Percentiles rank a stretch among this genome's conserved stretches.
These are phyloP conservation scores for Mortierella alpina DNA, from an alignment of 192 early-diverging fungal genomes.

Conservation along the genomic window DNA sequence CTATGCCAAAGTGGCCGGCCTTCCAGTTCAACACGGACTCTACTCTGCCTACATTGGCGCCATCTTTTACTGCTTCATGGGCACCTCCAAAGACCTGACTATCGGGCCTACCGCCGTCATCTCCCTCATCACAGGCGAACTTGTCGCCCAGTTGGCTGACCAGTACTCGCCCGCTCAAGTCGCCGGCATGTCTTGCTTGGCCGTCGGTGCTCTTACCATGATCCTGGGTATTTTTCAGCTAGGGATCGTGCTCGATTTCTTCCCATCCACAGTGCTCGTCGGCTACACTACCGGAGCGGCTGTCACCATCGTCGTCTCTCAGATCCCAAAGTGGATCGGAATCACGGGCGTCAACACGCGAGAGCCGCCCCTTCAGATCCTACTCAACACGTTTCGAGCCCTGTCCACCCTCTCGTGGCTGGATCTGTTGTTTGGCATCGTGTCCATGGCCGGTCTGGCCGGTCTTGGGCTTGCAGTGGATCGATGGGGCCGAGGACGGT, in stretches of 20 bases:
- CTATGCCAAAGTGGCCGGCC: slow-evolving; percentile 74
- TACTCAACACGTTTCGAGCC: slow-evolving; percentile 9
- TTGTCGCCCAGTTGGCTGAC: slow-evolving; percentile 10
- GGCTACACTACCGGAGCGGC: slow-evolving; percentile 90
- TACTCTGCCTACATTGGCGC: slow-evolving; percentile 74
- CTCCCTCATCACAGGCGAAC: slow-evolving; percentile 22
- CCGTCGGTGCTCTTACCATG: slow-evolving; percentile 76
- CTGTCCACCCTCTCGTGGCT: slow-evolving; percentile 22
- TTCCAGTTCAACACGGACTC: slow-evolving; percentile 76
- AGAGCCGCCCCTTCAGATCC: slow-evolving; percentile 63
- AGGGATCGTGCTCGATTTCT: slow-evolving; percentile 88
- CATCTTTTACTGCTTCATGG: slow-evolving; percentile 73
- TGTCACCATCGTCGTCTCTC: slow-evolving; percentile 68
- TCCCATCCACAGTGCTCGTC: slow-evolving; percentile 81
- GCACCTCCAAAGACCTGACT: slow-evolving; percentile 77
- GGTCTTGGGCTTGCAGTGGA: slow-evolving; percentile 12
- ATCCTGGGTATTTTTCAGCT: slow-evolving; percentile 81
- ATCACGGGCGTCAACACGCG: slow-evolving; percentile 78
- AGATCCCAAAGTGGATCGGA: slow-evolving; percentile 79
- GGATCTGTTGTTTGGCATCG: slow-evolving; percentile 8
- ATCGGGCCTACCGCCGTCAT: slow-evolving; percentile 69
- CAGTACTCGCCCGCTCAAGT: slow-evolving; percentile 34
- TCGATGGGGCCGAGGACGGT: slow-evolving; percentile 13
- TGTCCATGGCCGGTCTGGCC: slow-evolving; percentile 7
- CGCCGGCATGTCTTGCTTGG: slow-evolving; percentile 71